Evolutionary conservation across 306 rosid genomes (phyloP).

Genomic region (Rubus parviflorus): DNA sequence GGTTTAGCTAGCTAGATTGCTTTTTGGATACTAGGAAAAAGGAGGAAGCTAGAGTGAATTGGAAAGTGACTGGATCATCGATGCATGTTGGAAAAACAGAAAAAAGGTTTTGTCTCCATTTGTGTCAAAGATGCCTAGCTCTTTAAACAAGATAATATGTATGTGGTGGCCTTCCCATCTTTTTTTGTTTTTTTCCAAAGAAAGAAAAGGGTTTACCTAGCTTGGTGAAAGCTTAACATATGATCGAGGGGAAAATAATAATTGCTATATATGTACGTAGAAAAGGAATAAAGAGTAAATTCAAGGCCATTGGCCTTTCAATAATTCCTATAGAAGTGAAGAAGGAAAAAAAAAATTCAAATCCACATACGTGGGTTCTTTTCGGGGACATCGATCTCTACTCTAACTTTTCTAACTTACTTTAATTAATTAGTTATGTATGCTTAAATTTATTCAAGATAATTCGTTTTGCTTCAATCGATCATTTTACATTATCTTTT

Average conservation of each 20-base stretch:
- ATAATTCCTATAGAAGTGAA: too few species aligned
- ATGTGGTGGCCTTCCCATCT: background rate
- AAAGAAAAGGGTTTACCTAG: background rate
- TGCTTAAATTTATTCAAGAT: too few species aligned
- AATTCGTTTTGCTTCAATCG: too few species aligned
- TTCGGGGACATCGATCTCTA: too few species aligned
- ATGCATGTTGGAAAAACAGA: background rate
- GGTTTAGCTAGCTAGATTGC: background rate
- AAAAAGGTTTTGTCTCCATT: constrained; percentile 10
- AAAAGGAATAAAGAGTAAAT: background rate
- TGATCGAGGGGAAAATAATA: background rate
- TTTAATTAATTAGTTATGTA: too few species aligned
- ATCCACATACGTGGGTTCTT: too few species aligned
- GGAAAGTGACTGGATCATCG: too few species aligned
- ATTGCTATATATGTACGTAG: background rate
- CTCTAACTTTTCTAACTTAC: too few species aligned
- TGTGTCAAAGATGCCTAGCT: constrained; percentile 9
- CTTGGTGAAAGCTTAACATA: background rate
- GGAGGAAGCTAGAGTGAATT: too few species aligned
- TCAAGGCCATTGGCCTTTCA: background rate
- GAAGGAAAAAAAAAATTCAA: too few species aligned
- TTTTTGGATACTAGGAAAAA: too few species aligned
- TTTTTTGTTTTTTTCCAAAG: background rate
- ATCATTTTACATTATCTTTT: too few species aligned
- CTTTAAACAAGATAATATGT: background rate